Base-by-base conservation (phyloP, 306 rosid species). In the Geum urbanum region DNA sequence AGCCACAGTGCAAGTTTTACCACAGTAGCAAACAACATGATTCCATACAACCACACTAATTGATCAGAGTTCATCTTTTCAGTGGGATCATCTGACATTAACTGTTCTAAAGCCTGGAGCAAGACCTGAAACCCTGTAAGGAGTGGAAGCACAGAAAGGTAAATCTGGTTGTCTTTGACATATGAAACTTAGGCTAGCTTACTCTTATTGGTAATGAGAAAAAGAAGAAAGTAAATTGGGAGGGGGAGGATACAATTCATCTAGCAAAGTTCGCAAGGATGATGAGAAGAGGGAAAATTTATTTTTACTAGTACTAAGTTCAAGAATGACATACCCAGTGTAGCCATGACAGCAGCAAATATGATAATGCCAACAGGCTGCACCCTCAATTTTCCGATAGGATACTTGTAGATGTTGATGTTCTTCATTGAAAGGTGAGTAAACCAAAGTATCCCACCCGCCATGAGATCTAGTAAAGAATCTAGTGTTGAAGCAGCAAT, bases 381-480 rank as follows among this genome's bases (percentile, higher is more conserved):
- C 65, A 94, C 78, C 72, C 99, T 87, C 78, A 94, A 70, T 80
- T 94, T 94, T 63, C 99, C 99, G 45, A 94, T 94, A 4, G 99
- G 99, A 55, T 87, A 91, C 63, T 78, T 52, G 57, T 94, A 94
- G 9, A 91, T 89, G 78, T 91, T 94, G 58, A 86, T 74, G 70
- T 47, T 86, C 79, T 84, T 94, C 99, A 94, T 94, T 55, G 97
- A 69, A 66, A 88, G 9, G 83, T 94, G 99, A 44, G 95, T 87
- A 76, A 86, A 94, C 97, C 97, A 91, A 16, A 94, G 99, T 72
- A 94, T 89, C 9, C 96, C 97, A 72, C 97, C 99, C 27, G 99
- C 96, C 86, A 85, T 67, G 58, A 85, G 82, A 74, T 85, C 86
- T 6, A 85, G 84, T 72, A 94, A 72, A 3, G 89, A 85, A 68